Conservation (phyloP, 2,329 filamentous ascomycete genomes). For the Neofusicoccum ribis region DNA sequence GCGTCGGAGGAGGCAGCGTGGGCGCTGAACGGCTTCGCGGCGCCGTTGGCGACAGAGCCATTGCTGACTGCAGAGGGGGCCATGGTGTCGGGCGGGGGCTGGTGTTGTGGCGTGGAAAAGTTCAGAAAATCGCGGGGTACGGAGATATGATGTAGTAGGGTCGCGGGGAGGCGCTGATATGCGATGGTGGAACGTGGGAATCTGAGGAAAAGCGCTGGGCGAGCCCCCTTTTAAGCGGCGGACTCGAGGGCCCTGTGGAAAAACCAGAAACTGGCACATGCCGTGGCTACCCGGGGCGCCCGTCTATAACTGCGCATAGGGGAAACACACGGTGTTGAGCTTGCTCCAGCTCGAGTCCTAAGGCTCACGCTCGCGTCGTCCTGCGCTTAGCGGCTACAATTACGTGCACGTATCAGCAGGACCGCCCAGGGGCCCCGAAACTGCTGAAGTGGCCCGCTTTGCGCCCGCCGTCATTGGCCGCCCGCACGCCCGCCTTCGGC, state of each 20-base stretch:
- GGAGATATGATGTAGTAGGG: not conserved
- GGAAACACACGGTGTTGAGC: constrained; percentile 22
- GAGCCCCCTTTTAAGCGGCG: constrained; percentile 12
- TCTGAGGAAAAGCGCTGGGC: not conserved
- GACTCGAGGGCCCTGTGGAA: not conserved
- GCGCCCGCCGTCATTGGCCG: not conserved
- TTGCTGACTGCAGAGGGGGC: constrained; percentile 22
- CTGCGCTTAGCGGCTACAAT: constrained; percentile 26
- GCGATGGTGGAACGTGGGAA: constrained; percentile 2
- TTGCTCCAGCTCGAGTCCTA: constrained; percentile 6
- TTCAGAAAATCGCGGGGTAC: not conserved
- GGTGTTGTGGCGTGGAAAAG: not conserved
- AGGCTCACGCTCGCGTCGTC: constrained; percentile 21
- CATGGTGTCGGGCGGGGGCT: not conserved
- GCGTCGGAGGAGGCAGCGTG: constrained; percentile 77
- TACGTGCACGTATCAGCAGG: constrained; percentile 16
- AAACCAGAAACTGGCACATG: constrained; percentile 14
- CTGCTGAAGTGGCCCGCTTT: not conserved
- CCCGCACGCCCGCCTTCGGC: not conserved
- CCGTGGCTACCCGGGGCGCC: constrained; percentile 14
- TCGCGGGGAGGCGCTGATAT: not conserved
- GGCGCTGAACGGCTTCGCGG: constrained; percentile 38
- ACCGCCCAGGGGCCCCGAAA: constrained; percentile 3
- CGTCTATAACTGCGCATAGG: constrained; percentile 30
- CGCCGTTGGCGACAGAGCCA: constrained; percentile 29